Evolutionary conservation across 805 yeast genomes (phyloP).

Genomic region (Kodamaea laetipori): DNA sequence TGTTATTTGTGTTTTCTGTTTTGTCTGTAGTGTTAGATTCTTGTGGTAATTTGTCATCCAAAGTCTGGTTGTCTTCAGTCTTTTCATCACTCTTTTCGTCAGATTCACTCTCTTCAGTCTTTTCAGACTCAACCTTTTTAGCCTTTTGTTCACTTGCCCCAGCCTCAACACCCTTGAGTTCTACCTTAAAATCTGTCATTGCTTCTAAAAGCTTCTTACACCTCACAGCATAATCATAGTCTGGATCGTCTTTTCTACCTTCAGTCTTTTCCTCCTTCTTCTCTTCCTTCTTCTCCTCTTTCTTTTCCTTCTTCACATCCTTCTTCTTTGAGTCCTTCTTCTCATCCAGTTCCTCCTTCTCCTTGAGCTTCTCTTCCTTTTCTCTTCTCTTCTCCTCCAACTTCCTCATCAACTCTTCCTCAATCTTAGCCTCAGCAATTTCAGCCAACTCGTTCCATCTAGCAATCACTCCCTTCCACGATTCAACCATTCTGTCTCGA

Average conservation of each 20-base stretch:
- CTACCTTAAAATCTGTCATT: constrained; percentile 38
- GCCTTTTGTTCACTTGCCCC: constrained; percentile 16
- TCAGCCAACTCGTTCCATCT: constrained; percentile 58
- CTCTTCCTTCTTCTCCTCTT: constrained; percentile 13
- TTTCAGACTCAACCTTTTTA: constrained; percentile 7
- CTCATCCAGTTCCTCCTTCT: constrained; percentile 17
- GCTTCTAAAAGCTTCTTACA: constrained; percentile 39
- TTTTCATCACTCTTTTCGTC: background rate
- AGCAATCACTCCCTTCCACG: constrained; percentile 47
- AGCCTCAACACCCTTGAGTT: constrained; percentile 31
- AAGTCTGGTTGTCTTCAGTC: background rate
- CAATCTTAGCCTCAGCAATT: constrained; percentile 43
- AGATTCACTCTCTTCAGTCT: constrained; percentile 5
- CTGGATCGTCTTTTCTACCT: constrained; percentile 25
- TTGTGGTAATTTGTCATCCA: background rate
- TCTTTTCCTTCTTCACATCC: constrained; percentile 15
- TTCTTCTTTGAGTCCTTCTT: constrained; percentile 16
- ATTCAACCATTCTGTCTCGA: constrained; percentile 54
- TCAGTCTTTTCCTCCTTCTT: constrained; percentile 13
- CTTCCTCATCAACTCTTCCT: constrained; percentile 35
- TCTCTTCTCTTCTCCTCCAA: constrained; percentile 22
- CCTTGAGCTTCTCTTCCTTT: constrained; percentile 19
- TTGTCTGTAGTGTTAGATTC: no score
- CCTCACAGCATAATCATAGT: constrained; percentile 42
- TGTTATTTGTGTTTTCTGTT: background rate